phyloP scores from a whole-genome alignment of 768 basidiomycete species.

The Hypsizygus marmoreus region DNA sequence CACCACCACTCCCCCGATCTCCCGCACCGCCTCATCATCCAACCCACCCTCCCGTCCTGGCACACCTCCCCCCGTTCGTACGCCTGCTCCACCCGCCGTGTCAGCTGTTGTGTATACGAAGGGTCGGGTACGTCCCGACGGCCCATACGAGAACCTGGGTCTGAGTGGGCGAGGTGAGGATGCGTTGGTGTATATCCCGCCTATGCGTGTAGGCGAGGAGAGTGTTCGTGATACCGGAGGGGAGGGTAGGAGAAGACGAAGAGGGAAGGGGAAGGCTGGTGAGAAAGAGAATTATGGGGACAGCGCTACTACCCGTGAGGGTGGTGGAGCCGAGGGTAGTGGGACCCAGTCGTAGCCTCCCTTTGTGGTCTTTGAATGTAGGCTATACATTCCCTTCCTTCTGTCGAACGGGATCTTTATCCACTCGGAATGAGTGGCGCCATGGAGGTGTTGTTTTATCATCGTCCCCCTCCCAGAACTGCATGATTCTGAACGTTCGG shows the following conservation, averaged over 20 bases:
- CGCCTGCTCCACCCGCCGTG: constrained; percentile 37
- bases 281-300: constrained; percentile 6
- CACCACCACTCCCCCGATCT: constrained; percentile 32
- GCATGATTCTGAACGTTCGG: too few relatives aligned
- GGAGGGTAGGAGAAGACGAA: constrained; percentile 11
- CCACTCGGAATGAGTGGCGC: too few relatives aligned
- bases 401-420: too few relatives aligned
- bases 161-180: too few relatives aligned
- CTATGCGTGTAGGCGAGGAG: constrained; percentile 13
- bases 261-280: constrained; percentile 5
- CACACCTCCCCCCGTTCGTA: constrained; percentile 37
- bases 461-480: too few relatives aligned
- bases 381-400: too few relatives aligned
- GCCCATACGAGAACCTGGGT: constrained; percentile 50
- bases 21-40: constrained; percentile 27
- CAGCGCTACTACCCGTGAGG: too few relatives aligned
- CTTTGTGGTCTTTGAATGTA: too few relatives aligned
- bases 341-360: too few relatives aligned
- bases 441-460: too few relatives aligned
- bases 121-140: constrained; percentile 22
- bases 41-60: constrained; percentile 34
- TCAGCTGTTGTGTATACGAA: constrained; percentile 37
- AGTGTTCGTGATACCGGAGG: constrained; percentile 10
- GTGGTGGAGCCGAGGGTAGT: constrained; percentile 3
- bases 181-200: constrained; percentile 38